Evolutionary conservation across 2,329 filamentous ascomycete genomes (phyloP).

Genomic region (Pseudogymnoascus sp.): DNA sequence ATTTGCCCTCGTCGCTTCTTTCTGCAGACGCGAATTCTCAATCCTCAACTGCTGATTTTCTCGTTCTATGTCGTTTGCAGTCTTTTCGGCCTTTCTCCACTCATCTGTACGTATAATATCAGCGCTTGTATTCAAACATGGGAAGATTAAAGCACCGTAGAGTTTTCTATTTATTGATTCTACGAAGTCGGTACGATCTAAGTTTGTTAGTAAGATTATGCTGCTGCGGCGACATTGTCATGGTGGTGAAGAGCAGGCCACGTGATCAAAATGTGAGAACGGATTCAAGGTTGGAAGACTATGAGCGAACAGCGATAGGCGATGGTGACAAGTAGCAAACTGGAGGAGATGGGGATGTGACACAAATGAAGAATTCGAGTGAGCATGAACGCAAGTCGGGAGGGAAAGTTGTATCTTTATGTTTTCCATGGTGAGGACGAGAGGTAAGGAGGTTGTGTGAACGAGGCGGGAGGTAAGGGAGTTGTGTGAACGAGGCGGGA

Average conservation of each 20-base stretch:
- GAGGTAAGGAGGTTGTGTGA: neutral
- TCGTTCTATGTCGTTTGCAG: no score
- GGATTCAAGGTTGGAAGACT: neutral
- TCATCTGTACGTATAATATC: no score
- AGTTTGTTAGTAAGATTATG: neutral
- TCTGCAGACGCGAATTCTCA: no score
- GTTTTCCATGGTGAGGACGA: neutral
- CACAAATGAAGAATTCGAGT: neutral
- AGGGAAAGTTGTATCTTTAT: constrained; percentile 12
- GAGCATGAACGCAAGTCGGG: neutral
- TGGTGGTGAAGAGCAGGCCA: neutral
- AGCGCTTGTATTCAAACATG: no score
- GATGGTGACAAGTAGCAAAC: neutral
- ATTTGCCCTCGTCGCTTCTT: no score
- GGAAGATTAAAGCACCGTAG: no score
- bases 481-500: neutral
- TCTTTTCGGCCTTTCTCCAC: no score
- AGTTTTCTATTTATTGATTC: no score
- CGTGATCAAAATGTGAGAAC: neutral
- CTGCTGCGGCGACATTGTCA: neutral
- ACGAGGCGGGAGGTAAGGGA: no score
- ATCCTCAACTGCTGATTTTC: no score
- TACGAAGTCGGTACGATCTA: no score
- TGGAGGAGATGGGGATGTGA: neutral
- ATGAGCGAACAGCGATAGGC: neutral